Evolutionary conservation across 2,329 filamentous ascomycete species (phyloP).

Genomic region (Hypoxylon sp.): DNA sequence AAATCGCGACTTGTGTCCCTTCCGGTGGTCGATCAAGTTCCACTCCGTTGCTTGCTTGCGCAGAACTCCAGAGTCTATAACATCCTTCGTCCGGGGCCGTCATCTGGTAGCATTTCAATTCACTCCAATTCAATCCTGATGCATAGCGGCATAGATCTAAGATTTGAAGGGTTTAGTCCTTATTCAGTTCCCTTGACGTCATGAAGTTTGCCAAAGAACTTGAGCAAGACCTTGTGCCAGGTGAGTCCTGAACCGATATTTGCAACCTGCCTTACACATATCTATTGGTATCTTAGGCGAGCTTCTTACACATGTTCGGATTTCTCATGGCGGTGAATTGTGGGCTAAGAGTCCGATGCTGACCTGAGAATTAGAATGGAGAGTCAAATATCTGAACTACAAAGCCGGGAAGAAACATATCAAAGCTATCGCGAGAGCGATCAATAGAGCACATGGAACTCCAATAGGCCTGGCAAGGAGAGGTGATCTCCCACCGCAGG

Average conservation of each 20-base stretch:
- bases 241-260: constrained; percentile 57
- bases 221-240: constrained; percentile 88
- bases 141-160: constrained; percentile 20
- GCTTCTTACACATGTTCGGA: background rate
- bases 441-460: constrained; percentile 70
- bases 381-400: constrained; percentile 93
- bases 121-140: constrained; percentile 23
- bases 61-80: constrained; percentile 11
- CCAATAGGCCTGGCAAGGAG: constrained; percentile 55
- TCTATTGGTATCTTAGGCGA: background rate
- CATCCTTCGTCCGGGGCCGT: background rate
- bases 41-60: constrained; percentile 6
- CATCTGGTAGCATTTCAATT: constrained; percentile 13
- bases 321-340: background rate
- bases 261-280: background rate
- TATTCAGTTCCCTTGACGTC: constrained; percentile 50
- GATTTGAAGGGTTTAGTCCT: constrained; percentile 21
- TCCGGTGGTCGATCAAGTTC: constrained; percentile 21
- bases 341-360: constrained; percentile 8
- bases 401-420: constrained; percentile 95
- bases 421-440: constrained; percentile 82
- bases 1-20: too few relatives aligned
- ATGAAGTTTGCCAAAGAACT: constrained; percentile 83
- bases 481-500: constrained; percentile 52
- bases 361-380: constrained; percentile 74